Evolutionary conservation across 441 rosid species (phyloP), one percentile per base, ranked within the genome.

Genomic region (California macrophylla): DNA sequence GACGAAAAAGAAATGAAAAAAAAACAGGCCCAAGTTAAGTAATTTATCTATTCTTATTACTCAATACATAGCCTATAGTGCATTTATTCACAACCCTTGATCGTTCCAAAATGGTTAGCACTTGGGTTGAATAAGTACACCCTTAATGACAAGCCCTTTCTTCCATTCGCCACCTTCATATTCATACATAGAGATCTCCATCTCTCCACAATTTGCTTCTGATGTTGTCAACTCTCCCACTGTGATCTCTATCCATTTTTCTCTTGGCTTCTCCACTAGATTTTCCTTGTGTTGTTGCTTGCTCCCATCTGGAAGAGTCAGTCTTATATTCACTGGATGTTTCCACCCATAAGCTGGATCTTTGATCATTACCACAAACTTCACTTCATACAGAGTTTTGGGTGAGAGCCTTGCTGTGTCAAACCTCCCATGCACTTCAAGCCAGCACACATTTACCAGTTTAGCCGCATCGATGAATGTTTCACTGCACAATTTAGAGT

Each of bases 401-500:
- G 84, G 87, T 28, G 92, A 76, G 29, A 92, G 93, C 36, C 78
- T 80, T 32, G 66, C 60, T 0, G 80, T 68, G 38, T 84, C 81
- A 21, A 87, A 79, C 68, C 67, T 80, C 3, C 80, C 87, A 0
- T 71, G 54, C 29, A 74, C 75, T 23, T 87, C 93, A 29, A 92
- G 86, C 98, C 93, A 88, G 45, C 93, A 86, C 21, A 88, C 95
- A 1, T 73, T 7, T 56, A 81, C 15, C 63, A 92, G 63, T 56
- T 82, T 82, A 3, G 73, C 87, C 50, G 74, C 82, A 23, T 87
- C 81, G 15, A 84, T 68, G 24, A 0, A 3, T 25, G 28, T 79
- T 38, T 78, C 74, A 12, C 85, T 79, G 76, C 75, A 66, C 60
- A 70, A 64, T 18, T 3, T 40, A 38, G 15, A 18, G 12, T 18